A percentile compares a stretch with the other conserved stretches of the same genome.
Conservation (phyloP, 2,329 filamentous ascomycete species). For the Geosmithia flava region DNA sequence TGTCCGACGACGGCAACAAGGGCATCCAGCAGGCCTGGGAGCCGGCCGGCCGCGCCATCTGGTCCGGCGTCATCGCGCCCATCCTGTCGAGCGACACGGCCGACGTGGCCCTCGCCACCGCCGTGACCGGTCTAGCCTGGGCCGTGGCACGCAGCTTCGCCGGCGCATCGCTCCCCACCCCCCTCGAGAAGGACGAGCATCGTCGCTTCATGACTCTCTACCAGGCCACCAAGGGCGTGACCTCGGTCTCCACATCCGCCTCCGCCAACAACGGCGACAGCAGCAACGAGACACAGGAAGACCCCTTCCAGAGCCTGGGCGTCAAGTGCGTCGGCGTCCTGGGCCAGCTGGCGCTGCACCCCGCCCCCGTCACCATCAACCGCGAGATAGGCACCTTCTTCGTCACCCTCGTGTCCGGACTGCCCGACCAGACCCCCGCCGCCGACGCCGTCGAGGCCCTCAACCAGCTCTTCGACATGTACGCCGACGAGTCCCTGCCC, state of each 20-base stretch:
- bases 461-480: conserved; percentile 56
- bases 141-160: conserved; percentile 44
- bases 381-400: conserved; percentile 53
- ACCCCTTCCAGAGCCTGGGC: conserved; percentile 49
- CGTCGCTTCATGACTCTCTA: conserved; percentile 54
- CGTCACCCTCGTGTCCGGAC: conserved; percentile 33
- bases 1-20: conserved; percentile 38
- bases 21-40: conserved; percentile 41
- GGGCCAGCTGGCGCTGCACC: conserved; percentile 47
- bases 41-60: conserved; percentile 40
- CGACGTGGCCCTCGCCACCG: conserved; percentile 48
- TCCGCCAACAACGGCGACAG: neutral
- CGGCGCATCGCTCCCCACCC: conserved; percentile 23
- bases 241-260: neutral
- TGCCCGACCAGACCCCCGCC: conserved; percentile 34
- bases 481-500: conserved; percentile 44
- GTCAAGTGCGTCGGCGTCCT: conserved; percentile 57
- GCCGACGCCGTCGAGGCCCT: conserved; percentile 52
- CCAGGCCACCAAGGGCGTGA: conserved; percentile 36
- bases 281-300: conserved; percentile 14
- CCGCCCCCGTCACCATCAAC: conserved; percentile 40
- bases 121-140: conserved; percentile 55
- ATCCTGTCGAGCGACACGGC: conserved; percentile 49
- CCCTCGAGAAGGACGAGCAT: conserved; percentile 40
- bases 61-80: conserved; percentile 41